Evolutionary conservation across 2,329 filamentous ascomycete species (phyloP).

Genomic region (Reticulascus tulasneorum): DNA sequence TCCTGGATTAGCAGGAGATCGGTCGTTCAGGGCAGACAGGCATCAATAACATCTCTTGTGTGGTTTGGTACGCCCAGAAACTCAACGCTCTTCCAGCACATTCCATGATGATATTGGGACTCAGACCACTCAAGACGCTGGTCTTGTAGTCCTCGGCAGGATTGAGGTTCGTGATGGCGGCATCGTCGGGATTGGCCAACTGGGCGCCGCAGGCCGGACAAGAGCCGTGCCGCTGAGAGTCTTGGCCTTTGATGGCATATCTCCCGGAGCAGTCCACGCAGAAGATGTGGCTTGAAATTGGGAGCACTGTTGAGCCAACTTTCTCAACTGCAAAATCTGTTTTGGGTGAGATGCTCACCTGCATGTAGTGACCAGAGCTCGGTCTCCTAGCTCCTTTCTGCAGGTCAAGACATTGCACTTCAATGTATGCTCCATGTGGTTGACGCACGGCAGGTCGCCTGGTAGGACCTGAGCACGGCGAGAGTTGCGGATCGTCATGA

Average conservation of each 20-base stretch:
- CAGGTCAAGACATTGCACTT: slow-evolving; percentile 81
- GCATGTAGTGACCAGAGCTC: slow-evolving; percentile 85
- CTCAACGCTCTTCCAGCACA: slow-evolving; percentile 74
- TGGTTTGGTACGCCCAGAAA: slow-evolving; percentile 85
- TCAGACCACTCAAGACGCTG: slow-evolving; percentile 76
- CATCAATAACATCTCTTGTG: slow-evolving; percentile 68
- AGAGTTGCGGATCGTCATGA: too few relatives aligned
- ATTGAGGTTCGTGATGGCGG: slow-evolving; percentile 65
- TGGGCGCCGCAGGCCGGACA: slow-evolving; percentile 75
- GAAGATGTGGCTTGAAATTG: slow-evolving; percentile 86
- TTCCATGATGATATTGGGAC: slow-evolving; percentile 79
- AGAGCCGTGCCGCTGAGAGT: slow-evolving; percentile 42
- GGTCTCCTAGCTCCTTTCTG: slow-evolving; percentile 61
- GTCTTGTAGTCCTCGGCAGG: slow-evolving; percentile 89
- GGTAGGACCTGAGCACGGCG: not conserved
- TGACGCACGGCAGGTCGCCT: not conserved
- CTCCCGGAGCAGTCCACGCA: slow-evolving; percentile 69
- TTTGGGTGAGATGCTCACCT: slow-evolving; percentile 45
- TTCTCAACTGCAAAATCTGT: not conserved
- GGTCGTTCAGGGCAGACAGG: not conserved
- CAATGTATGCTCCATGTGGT: slow-evolving; percentile 68
- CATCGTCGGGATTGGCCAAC: slow-evolving; percentile 71
- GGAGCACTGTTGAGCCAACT: slow-evolving; percentile 8
- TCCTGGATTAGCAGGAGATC: slow-evolving; percentile 4
- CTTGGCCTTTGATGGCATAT: slow-evolving; percentile 56